Evolutionary conservation across 352 stramenopile species (phyloP).

Genomic region (Phytophthora sansomeana): DNA sequence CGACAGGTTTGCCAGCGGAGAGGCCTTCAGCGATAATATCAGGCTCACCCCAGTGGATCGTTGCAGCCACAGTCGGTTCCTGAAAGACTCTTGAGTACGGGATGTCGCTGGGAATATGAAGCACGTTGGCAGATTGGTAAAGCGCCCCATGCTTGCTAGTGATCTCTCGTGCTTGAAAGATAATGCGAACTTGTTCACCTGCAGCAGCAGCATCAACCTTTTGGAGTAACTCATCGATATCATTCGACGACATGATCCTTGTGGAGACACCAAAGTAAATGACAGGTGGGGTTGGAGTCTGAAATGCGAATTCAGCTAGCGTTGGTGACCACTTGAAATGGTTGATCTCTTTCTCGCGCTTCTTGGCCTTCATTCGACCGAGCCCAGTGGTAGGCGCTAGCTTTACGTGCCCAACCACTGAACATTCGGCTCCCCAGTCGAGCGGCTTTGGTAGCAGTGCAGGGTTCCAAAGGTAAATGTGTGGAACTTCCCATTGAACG

Average conservation of each 20-base stretch:
- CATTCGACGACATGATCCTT: slow-evolving; percentile 32
- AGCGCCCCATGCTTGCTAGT: slow-evolving; percentile 10
- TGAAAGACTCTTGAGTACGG: slow-evolving; percentile 84
- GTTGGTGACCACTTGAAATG: slow-evolving; percentile 21
- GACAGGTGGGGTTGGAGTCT: slow-evolving; percentile 23
- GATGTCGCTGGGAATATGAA: slow-evolving; percentile 39
- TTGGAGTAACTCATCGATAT: slow-evolving; percentile 43
- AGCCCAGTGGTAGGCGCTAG: slow-evolving; percentile 22
- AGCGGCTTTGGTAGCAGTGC: slow-evolving; percentile 43
- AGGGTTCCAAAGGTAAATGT: slow-evolving; percentile 64
- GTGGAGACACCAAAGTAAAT: slow-evolving; percentile 59
- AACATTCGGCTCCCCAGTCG: slow-evolving; percentile 53
- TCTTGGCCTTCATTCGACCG: slow-evolving; percentile 22
- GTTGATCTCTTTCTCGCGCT: slow-evolving; percentile 30
- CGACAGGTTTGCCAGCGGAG: slow-evolving; percentile 77
- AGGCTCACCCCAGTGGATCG: slow-evolving; percentile 76
- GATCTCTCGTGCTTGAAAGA: slow-evolving; percentile 59
- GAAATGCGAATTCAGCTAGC: slow-evolving; percentile 28
- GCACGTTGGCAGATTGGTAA: slow-evolving; percentile 32
- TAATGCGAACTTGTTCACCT: slow-evolving; percentile 42
- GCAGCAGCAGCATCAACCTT: slow-evolving; percentile 44
- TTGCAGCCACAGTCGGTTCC: slow-evolving; percentile 63
- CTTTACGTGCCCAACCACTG: slow-evolving; percentile 48
- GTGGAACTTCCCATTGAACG: slow-evolving; percentile 49
- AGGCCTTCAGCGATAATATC: slow-evolving; percentile 85